These are phyloP conservation scores for Arthromyces matolae DNA, from an alignment of 768 basidiomycete species.

Conservation along the genomic window DNA sequence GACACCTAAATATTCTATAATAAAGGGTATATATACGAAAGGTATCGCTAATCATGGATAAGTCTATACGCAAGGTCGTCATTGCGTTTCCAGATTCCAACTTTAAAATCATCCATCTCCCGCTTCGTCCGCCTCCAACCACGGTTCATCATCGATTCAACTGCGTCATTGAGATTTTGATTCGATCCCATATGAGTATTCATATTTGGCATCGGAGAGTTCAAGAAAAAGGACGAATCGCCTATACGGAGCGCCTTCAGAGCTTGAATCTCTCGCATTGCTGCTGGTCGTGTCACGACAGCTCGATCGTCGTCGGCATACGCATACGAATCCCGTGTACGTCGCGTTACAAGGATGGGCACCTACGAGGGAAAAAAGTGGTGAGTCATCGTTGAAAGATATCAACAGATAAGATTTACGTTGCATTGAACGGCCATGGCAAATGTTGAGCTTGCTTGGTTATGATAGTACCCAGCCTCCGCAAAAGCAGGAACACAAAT, in stretches of 20 bases:
- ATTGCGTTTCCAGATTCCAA: slow-evolving; percentile 29
- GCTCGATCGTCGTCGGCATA: slow-evolving; percentile 35
- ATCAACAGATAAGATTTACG: slow-evolving; percentile 21
- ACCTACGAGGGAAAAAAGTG: slow-evolving; percentile 18
- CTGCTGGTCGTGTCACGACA: slow-evolving; percentile 36
- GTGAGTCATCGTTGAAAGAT: background rate
- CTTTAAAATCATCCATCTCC: slow-evolving; percentile 27
- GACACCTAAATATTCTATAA: no score
- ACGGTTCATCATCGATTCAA: slow-evolving; percentile 25
- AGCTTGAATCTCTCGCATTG: slow-evolving; percentile 36
- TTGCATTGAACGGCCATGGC: slow-evolving; percentile 37
- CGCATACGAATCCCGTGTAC: slow-evolving; percentile 33
- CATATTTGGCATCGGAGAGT: slow-evolving; percentile 10
- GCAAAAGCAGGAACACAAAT: slow-evolving; percentile 40
- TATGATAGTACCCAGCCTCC: slow-evolving; percentile 30
- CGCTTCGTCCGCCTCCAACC: slow-evolving; percentile 28
- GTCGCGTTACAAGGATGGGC: slow-evolving; percentile 38
- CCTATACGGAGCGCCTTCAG: slow-evolving; percentile 34
- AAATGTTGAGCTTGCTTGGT: slow-evolving; percentile 39
- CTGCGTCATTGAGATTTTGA: slow-evolving; percentile 16
- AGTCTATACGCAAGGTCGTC: slow-evolving; percentile 27
- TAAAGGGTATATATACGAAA: no score
- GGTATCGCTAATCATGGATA: slow-evolving; percentile 24
- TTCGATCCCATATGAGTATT: slow-evolving; percentile 15
- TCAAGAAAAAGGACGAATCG: slow-evolving; percentile 22